Conservation (phyloP, 768 basidiomycete species). For the Clavulina sp. region DNA sequence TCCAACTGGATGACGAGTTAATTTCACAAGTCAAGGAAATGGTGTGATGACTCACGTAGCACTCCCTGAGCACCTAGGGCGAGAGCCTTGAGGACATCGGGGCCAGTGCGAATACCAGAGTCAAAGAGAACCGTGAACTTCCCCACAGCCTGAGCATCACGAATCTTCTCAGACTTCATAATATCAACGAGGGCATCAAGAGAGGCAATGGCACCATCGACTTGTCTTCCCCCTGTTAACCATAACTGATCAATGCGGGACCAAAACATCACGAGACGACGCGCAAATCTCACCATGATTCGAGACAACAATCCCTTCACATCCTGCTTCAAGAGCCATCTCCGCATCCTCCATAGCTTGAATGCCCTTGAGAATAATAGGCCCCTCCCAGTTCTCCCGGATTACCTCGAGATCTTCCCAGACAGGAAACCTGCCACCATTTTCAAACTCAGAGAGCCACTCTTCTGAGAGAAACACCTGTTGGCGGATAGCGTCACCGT, state of each 20-base stretch:
- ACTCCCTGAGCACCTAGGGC: conserved; percentile 76
- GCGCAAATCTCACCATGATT: conserved; percentile 45
- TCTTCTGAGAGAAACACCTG: background rate
- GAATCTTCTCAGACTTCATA: conserved; percentile 41
- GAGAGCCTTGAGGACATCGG: conserved; percentile 57
- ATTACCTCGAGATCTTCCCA: conserved; percentile 62
- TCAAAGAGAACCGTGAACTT: conserved; percentile 53
- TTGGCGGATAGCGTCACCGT: too few relatives aligned
- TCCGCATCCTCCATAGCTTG: conserved; percentile 52
- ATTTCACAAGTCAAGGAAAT: conserved; percentile 14
- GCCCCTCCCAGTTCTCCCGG: conserved; percentile 55
- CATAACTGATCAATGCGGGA: too few relatives aligned
- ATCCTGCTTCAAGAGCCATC: conserved; percentile 41
- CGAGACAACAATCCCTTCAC: conserved; percentile 61
- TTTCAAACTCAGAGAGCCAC: conserved; percentile 15
- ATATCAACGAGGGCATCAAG: conserved; percentile 54
- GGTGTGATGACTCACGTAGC: conserved; percentile 19
- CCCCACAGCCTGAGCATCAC: conserved; percentile 30
- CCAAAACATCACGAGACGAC: too few relatives aligned
- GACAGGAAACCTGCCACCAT: conserved; percentile 40
- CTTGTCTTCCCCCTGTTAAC: conserved; percentile 20
- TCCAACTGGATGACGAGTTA: conserved; percentile 23
- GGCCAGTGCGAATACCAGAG: conserved; percentile 59
- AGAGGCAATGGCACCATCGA: conserved; percentile 60
- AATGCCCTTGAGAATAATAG: conserved; percentile 20